A percentile compares a stretch with the other conserved stretches of the same genome.
These are phyloP conservation scores for Aspergillus brunneoviolaceus DNA, from an alignment of 2,329 filamentous ascomycete species.

Conservation along the genomic window DNA sequence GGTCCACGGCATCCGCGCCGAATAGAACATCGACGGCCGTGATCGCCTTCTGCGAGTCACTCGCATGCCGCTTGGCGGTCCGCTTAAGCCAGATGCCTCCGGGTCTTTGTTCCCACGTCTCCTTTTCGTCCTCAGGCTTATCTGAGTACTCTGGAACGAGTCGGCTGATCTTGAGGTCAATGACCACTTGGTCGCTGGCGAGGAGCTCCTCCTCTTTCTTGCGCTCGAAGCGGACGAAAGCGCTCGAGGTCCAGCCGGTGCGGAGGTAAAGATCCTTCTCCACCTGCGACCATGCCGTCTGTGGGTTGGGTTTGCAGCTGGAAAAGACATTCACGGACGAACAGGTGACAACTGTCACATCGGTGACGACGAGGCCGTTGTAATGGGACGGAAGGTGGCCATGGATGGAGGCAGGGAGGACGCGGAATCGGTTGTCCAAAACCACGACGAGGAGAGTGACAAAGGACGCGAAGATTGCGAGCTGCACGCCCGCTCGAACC, in stretches of 20 bases:
- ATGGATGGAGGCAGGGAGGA: slow-evolving; percentile 82
- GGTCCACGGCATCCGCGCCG: slow-evolving; percentile 87
- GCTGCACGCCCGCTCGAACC: slow-evolving; percentile 71
- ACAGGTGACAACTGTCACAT: slow-evolving; percentile 76
- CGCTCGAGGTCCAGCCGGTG: slow-evolving; percentile 69
- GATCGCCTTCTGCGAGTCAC: slow-evolving; percentile 71
- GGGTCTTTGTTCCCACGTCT: slow-evolving; percentile 74
- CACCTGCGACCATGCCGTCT: slow-evolving; percentile 73
- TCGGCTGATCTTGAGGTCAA: slow-evolving; percentile 74
- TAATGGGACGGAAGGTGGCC: slow-evolving; percentile 84
- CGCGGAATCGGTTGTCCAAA: slow-evolving; percentile 83
- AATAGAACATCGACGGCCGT: slow-evolving; percentile 85
- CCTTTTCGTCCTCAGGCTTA: slow-evolving; percentile 55
- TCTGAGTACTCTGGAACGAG: slow-evolving; percentile 64
- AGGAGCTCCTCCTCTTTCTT: slow-evolving; percentile 83
- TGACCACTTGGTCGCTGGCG: slow-evolving; percentile 71
- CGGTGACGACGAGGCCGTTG: slow-evolving; percentile 79
- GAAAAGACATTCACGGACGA: slow-evolving; percentile 72
- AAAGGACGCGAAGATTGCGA: slow-evolving; percentile 64
- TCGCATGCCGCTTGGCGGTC: slow-evolving; percentile 68
- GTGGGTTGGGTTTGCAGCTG: slow-evolving; percentile 68
- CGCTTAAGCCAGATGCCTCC: slow-evolving; percentile 81
- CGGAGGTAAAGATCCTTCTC: slow-evolving; percentile 87
- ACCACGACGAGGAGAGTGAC: slow-evolving; percentile 73
- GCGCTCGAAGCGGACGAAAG: slow-evolving; percentile 77